phyloP scores from a whole-genome alignment of 495 filamentous ascomycete species.

The Talaromyces adpressus region DNA sequence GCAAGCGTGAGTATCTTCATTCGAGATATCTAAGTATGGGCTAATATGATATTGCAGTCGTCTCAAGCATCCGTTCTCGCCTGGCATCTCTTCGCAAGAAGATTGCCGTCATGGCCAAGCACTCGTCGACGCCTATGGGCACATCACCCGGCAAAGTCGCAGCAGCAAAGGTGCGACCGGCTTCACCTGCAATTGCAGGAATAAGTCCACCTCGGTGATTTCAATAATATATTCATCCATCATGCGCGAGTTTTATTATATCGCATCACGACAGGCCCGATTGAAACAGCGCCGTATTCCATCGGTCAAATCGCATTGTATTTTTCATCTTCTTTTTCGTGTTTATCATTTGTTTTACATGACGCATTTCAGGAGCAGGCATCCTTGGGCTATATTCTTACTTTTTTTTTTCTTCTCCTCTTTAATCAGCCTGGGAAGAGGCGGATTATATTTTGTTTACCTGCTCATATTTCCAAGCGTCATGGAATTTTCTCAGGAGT shows the following conservation, averaged over 20 bases:
- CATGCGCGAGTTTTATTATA: slow-evolving; percentile 37
- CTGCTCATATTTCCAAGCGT: neutral
- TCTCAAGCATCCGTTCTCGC: slow-evolving; percentile 53
- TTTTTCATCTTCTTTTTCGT: neutral
- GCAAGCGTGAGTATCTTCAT: slow-evolving; percentile 52
- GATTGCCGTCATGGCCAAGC: slow-evolving; percentile 46
- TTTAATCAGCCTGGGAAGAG: neutral
- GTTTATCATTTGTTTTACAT: slow-evolving; percentile 1
- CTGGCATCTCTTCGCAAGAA: slow-evolving; percentile 50
- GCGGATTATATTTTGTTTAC: neutral
- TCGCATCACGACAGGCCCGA: neutral
- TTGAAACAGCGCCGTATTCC: neutral
- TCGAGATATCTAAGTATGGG: slow-evolving; percentile 5
- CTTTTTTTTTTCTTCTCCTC: neutral
- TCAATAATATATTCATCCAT: slow-evolving; percentile 45
- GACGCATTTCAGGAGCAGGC: slow-evolving; percentile 6
- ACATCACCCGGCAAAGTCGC: slow-evolving; percentile 7
- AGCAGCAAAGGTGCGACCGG: slow-evolving; percentile 2
- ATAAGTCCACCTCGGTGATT: slow-evolving; percentile 39
- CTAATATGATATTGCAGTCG: slow-evolving; percentile 35
- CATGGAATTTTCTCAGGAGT: neutral
- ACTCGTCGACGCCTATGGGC: slow-evolving; percentile 33
- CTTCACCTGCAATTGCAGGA: slow-evolving; percentile 6
- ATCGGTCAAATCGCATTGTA: neutral
- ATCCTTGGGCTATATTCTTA: slow-evolving; percentile 19